These are phyloP conservation scores for Globisporangium viniferum DNA, from an alignment of 352 stramenopile species.

Conservation along the genomic window DNA sequence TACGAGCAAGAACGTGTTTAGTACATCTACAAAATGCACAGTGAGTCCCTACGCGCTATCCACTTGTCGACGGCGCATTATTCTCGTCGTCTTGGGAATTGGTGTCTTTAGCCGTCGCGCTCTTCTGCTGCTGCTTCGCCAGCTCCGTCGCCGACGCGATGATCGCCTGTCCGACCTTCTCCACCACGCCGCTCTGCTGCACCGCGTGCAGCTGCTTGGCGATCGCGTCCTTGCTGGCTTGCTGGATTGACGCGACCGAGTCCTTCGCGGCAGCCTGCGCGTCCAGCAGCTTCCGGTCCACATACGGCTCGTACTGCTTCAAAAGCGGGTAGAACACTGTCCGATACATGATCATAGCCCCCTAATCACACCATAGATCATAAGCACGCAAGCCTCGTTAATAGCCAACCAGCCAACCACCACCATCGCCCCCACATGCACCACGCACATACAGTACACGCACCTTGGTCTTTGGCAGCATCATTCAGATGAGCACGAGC, in stretches of 20 bases:
- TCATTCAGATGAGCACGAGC: constrained; percentile 95
- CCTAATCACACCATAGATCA: constrained; percentile 20
- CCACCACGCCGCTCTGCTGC: constrained; percentile 53
- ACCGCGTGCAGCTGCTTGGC: constrained; percentile 41
- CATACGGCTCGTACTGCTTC: constrained; percentile 66
- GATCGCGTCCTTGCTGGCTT: constrained; percentile 46
- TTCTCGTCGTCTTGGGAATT: neutral
- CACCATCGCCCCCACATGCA: too few species aligned
- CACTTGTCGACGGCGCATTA: neutral
- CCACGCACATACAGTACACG: neutral
- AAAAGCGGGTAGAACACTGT: constrained; percentile 54
- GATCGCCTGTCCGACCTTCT: constrained; percentile 44
- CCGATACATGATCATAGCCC: constrained; percentile 67
- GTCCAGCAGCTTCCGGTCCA: constrained; percentile 62
- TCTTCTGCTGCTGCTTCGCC: neutral
- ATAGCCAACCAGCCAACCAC: too few species aligned
- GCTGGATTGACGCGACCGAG: constrained; percentile 45
- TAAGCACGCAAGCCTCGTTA: neutral
- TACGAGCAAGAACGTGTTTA: neutral
- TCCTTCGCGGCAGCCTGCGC: constrained; percentile 43
- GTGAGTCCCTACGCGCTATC: neutral
- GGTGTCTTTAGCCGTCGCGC: neutral
- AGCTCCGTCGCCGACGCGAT: constrained; percentile 13
- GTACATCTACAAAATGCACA: neutral
- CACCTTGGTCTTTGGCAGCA: constrained; percentile 90